Percentiles rank a stretch among this genome's conserved stretches.
phyloP scores from a whole-genome alignment of 345 rosid genomes.

The Bretschneidera sinensis region DNA sequence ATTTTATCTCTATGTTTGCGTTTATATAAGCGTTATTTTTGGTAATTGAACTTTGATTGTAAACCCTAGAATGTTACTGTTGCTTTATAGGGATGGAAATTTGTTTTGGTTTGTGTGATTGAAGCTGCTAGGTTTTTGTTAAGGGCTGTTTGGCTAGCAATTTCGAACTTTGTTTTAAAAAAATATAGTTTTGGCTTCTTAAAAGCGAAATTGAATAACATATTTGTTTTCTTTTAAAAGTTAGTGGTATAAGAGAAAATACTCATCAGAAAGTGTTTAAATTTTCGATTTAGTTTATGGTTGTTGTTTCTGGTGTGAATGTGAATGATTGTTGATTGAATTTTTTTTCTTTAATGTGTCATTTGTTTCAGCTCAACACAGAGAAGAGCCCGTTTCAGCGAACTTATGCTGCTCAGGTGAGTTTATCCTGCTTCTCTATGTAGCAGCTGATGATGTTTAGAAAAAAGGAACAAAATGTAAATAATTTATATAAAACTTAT shows the following conservation, averaged over 20 bases:
- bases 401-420: slow-evolving; percentile 92
- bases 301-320: not conserved
- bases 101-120: not conserved
- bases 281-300: not conserved
- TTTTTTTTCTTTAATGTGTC: slow-evolving; percentile 4
- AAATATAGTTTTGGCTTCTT: not conserved
- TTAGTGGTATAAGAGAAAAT: too few relatives aligned
- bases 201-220: not conserved
- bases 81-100: not conserved
- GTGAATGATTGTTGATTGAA: not conserved
- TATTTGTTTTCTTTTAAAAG: too few relatives aligned
- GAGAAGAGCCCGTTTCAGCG: slow-evolving; percentile 97
- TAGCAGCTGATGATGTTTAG: not conserved
- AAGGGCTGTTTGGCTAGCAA: slow-evolving; percentile 4
- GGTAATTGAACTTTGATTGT: slow-evolving; percentile 8
- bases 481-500: not conserved
- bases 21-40: not conserved
- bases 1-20: not conserved
- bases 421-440: not conserved
- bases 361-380: slow-evolving; percentile 67
- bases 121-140: slow-evolving; percentile 9
- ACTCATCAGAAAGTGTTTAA: not conserved
- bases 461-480: not conserved
- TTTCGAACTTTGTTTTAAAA: not conserved
- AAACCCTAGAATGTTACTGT: not conserved